Conservation (phyloP, 305 asterid species). For the Fraxinus greggii region DNA sequence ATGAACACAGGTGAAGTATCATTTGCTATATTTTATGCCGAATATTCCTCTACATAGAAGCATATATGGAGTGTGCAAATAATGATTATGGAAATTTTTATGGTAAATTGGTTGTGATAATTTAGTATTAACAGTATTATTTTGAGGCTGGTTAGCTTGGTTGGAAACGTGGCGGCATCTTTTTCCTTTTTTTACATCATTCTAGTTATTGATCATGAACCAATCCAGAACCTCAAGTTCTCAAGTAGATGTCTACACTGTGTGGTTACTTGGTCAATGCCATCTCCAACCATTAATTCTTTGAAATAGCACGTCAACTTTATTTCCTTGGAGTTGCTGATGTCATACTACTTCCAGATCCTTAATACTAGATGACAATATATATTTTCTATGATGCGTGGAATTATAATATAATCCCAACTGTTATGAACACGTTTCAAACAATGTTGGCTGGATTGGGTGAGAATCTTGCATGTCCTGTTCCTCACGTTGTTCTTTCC, state of each 20-base stretch:
- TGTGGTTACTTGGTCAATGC: neutral
- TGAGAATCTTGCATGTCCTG: constrained; percentile 3
- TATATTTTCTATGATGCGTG: neutral
- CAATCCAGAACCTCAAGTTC: neutral
- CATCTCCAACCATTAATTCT: neutral
- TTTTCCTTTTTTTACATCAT: neutral
- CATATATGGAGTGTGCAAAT: neutral
- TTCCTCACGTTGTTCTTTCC: neutral
- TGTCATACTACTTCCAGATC: neutral
- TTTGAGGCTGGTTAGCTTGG: neutral
- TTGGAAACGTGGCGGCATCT: neutral
- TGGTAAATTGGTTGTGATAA: neutral
- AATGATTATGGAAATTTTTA: neutral
- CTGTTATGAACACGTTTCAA: neutral
- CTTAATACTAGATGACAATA: neutral
- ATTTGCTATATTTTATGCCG: constrained; percentile 3
- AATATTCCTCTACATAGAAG: neutral
- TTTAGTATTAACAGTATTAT: neutral
- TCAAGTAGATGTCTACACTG: neutral
- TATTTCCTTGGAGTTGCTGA: neutral
- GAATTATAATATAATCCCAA: neutral
- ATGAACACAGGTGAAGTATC: constrained; percentile 71
- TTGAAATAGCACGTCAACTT: neutral
- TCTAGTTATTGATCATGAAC: constrained; percentile 1
- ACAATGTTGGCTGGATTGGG: constrained; percentile 5